A percentile compares a stretch with the other conserved stretches of the same genome.
These are phyloP conservation scores for Sporothrix schenckii DNA, from an alignment of 2,329 filamentous ascomycete species.

Conservation along the genomic window DNA sequence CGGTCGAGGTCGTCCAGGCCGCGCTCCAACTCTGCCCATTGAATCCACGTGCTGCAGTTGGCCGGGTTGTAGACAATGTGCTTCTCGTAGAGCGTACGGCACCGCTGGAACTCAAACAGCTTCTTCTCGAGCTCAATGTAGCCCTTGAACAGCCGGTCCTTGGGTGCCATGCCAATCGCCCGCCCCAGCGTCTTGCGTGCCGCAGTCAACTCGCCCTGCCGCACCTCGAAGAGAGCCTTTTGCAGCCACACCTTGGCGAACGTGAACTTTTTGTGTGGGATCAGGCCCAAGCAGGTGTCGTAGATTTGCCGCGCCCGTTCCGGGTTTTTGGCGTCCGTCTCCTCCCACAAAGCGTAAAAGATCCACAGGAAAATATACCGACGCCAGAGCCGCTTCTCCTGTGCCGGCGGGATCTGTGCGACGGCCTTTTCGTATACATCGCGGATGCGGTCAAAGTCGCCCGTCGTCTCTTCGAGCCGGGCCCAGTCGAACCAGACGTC, in stretches of 20 bases:
- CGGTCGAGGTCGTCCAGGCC: constrained; percentile 88
- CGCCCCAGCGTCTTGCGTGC: constrained; percentile 88
- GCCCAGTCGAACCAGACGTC: constrained; percentile 97
- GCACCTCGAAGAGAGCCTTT: constrained; percentile 90
- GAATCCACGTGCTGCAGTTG: constrained; percentile 94
- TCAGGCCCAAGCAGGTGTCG: constrained; percentile 79
- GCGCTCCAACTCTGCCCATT: constrained; percentile 90
- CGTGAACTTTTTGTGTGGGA: constrained; percentile 96
- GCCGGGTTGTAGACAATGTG: constrained; percentile 89
- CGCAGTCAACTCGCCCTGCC: constrained; percentile 76
- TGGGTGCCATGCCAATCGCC: constrained; percentile 91
- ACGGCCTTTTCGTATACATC: constrained; percentile 96
- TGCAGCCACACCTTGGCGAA: constrained; percentile 96
- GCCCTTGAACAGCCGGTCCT: constrained; percentile 90
- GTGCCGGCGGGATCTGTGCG: constrained; percentile 89
- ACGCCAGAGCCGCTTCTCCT: constrained; percentile 96
- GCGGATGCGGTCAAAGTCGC: constrained; percentile 78
- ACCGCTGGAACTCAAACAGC: constrained; percentile 90
- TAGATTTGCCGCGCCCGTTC: constrained; percentile 87
- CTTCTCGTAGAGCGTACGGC: constrained; percentile 89
- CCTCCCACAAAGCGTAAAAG: constrained; percentile 95
- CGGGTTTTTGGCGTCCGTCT: constrained; percentile 78
- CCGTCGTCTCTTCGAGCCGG: constrained; percentile 81
- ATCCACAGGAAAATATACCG: constrained; percentile 98
- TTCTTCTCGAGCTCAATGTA: constrained; percentile 93